Conservation (phyloP, 2,329 filamentous ascomycete genomes). For the Atkinsonella texensis region DNA sequence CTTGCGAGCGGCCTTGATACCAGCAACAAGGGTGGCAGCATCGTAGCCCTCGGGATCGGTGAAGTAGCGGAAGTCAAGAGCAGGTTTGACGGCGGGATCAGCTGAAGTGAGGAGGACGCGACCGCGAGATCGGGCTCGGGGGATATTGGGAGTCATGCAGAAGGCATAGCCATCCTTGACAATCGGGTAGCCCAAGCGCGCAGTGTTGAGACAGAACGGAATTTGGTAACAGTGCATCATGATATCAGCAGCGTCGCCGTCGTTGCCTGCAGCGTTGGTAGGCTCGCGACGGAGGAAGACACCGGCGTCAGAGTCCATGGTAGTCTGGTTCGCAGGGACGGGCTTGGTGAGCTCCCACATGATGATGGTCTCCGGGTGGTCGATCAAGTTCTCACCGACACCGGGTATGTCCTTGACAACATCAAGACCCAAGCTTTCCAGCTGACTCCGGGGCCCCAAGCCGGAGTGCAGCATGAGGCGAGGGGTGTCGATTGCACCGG, state of each 20-base stretch:
- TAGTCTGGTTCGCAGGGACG: constrained; percentile 66
- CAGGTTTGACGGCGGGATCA: constrained; percentile 66
- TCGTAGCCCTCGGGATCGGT: constrained; percentile 79
- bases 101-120: constrained; percentile 65
- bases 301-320: constrained; percentile 82
- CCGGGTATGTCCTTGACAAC: constrained; percentile 46
- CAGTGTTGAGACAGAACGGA: constrained; percentile 78
- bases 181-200: constrained; percentile 58
- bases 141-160: constrained; percentile 90
- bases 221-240: constrained; percentile 99
- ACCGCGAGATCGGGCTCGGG: constrained; percentile 66
- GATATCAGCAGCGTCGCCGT: constrained; percentile 68
- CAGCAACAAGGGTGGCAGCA: constrained; percentile 66
- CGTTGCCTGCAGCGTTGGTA: constrained; percentile 52
- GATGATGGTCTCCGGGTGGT: constrained; percentile 49
- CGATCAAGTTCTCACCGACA: constrained; percentile 49
- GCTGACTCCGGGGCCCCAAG: constrained; percentile 41
- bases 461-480: constrained; percentile 49
- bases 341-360: constrained; percentile 71
- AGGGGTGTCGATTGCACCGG: constrained; percentile 72
- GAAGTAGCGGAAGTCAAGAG: constrained; percentile 82
- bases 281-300: constrained; percentile 75
- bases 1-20: constrained; percentile 65
- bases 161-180: constrained; percentile 65
- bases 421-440: constrained; percentile 39